Conservation (phyloP, 2,329 filamentous ascomycete genomes). For the Dothistroma pini region DNA sequence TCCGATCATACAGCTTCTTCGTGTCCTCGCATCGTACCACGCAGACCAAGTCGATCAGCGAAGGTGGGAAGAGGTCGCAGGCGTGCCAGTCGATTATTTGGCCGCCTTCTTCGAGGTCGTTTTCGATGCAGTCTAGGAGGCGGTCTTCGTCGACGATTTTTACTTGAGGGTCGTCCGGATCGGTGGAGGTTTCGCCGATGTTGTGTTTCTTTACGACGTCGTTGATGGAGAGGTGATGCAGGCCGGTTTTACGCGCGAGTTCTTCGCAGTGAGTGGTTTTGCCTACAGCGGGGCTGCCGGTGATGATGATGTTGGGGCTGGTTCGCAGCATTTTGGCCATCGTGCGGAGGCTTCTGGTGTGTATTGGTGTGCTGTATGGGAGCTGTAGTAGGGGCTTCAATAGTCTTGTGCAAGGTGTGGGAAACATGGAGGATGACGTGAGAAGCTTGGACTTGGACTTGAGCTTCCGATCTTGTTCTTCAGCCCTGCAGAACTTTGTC, state of each 20-base stretch:
- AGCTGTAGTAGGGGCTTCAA: not conserved
- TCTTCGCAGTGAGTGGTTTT: conserved; percentile 91
- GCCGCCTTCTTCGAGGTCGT: conserved; percentile 72
- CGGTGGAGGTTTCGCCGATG: conserved; percentile 82
- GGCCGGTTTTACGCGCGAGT: conserved; percentile 68
- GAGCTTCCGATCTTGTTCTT: not conserved
- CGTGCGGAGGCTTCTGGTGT: conserved; percentile 8
- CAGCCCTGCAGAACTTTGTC: conserved; percentile 4
- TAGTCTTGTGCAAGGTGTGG: conserved; percentile 9
- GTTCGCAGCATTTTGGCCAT: conserved; percentile 38
- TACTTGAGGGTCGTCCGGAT: conserved; percentile 68
- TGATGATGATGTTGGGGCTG: conserved; percentile 85
- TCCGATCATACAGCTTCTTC: conserved; percentile 75
- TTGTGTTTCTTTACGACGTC: conserved; percentile 83
- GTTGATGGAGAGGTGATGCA: conserved; percentile 85
- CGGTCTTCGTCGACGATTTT: conserved; percentile 95
- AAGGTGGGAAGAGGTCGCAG: conserved; percentile 88
- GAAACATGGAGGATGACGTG: conserved; percentile 18
- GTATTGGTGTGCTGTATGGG: not conserved
- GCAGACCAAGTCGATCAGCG: conserved; percentile 92
- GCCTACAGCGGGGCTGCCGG: conserved; percentile 90
- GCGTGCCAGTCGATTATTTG: conserved; percentile 97
- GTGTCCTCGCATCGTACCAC: conserved; percentile 76
- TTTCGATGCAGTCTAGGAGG: conserved; percentile 85
- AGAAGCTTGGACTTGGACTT: not conserved